Evolutionary conservation across 225 moss, liverwort and hornwort species (phyloP).

Genomic region (Polytrichum formosum): DNA sequence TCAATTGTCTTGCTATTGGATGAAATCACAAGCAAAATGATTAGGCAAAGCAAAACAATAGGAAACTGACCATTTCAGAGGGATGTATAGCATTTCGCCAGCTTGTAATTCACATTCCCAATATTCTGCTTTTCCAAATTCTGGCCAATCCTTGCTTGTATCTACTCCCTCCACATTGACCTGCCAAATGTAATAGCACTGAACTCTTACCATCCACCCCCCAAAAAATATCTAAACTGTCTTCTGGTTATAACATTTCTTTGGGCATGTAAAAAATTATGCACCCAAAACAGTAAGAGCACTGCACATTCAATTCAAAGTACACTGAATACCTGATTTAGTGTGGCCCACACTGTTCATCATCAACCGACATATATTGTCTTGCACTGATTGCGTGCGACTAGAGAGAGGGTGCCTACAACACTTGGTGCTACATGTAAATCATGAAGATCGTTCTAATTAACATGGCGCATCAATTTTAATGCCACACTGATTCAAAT

Average conservation of each 20-base stretch:
- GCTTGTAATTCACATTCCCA: conserved; percentile 44
- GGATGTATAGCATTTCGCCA: conserved; percentile 54
- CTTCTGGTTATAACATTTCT: background rate
- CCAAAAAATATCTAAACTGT: no score
- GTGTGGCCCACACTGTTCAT: no score
- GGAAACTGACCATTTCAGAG: conserved; percentile 34
- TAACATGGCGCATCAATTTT: no score
- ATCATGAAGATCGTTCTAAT: no score
- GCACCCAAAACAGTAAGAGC: no score
- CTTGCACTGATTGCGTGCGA: background rate
- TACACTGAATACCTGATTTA: no score
- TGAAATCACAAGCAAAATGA: background rate
- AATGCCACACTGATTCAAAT: no score
- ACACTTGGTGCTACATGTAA: no score
- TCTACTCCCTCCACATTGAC: conserved; percentile 36
- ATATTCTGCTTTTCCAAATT: conserved; percentile 31
- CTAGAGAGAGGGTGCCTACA: background rate
- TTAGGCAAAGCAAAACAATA: background rate
- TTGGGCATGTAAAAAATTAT: background rate
- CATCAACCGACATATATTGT: no score
- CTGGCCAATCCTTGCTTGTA: conserved; percentile 35
- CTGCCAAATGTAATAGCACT: conserved; percentile 5
- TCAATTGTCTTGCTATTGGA: background rate
- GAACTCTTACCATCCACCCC: no score
- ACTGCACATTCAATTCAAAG: background rate